Evolutionary conservation across 495 filamentous ascomycete species (phyloP).

Genomic region (Neurospora cerealis): DNA sequence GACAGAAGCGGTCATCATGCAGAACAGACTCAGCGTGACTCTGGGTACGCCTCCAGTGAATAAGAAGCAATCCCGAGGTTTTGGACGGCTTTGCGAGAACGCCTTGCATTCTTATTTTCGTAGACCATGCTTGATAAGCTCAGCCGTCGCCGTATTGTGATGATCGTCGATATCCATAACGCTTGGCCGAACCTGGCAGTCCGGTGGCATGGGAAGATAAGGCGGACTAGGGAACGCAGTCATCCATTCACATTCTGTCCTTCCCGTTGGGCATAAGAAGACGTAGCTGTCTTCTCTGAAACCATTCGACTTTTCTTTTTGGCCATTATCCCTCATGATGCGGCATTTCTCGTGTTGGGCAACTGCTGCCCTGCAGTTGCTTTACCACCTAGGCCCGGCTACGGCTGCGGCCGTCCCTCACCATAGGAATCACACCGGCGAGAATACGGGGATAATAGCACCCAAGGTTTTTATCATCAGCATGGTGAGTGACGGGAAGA

Average conservation of each 20-base stretch:
- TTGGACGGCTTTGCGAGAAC: neutral
- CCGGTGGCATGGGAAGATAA: neutral
- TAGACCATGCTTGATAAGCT: neutral
- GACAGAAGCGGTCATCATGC: neutral
- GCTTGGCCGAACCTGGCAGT: neutral
- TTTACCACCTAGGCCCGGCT: neutral
- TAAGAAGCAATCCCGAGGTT: neutral
- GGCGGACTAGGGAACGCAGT: neutral
- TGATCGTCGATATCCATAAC: neutral
- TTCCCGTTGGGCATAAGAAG: neutral
- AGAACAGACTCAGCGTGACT: neutral
- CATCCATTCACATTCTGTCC: neutral
- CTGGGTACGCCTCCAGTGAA: neutral
- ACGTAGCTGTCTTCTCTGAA: neutral
- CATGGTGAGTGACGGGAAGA: conserved; percentile 39
- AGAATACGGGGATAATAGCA: conserved; percentile 27
- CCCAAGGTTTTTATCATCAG: conserved; percentile 64
- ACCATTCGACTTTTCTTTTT: neutral
- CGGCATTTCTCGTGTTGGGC: neutral
- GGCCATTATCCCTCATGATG: neutral
- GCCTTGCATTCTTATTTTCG: neutral
- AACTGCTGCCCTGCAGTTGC: neutral
- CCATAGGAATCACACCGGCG: neutral
- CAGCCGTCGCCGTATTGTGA: neutral
- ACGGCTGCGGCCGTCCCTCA: neutral